phyloP scores from a whole-genome alignment of 2,329 filamentous ascomycete species.

The Exophiala dermatitidis region DNA sequence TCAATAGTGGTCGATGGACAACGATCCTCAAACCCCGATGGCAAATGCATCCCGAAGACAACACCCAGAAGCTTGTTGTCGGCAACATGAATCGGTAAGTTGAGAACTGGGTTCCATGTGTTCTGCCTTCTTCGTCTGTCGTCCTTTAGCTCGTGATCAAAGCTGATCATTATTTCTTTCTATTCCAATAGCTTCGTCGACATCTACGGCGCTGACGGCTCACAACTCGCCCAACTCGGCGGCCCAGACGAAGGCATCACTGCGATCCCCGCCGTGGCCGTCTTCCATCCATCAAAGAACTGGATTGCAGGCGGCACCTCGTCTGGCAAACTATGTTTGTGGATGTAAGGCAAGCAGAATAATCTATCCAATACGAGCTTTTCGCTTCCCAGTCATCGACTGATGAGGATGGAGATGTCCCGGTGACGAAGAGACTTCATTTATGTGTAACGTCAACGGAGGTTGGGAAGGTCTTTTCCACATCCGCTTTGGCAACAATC shows the following conservation, averaged over 20 bases:
- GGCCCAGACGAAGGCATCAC: slow-evolving; percentile 71
- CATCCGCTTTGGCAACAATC: too few relatives aligned
- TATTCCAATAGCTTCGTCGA: slow-evolving; percentile 64
- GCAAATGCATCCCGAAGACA: slow-evolving; percentile 71
- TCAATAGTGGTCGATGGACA: slow-evolving; percentile 24
- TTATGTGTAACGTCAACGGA: too few relatives aligned
- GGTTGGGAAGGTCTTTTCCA: too few relatives aligned
- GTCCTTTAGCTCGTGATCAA: neutral
- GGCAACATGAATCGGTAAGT: slow-evolving; percentile 81
- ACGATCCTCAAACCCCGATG: slow-evolving; percentile 70
- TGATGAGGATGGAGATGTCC: too few relatives aligned
- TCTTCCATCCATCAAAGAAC: slow-evolving; percentile 78
- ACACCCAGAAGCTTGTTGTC: slow-evolving; percentile 80
- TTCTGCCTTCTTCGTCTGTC: neutral
- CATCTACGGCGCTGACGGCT: slow-evolving; percentile 71
- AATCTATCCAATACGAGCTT: neutral
- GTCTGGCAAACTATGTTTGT: slow-evolving; percentile 86
- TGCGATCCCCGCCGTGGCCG: slow-evolving; percentile 84
- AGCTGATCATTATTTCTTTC: neutral
- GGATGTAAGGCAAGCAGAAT: slow-evolving; percentile 52
- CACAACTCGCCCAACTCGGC: slow-evolving; percentile 81
- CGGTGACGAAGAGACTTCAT: too few relatives aligned
- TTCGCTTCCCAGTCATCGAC: neutral
- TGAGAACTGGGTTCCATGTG: neutral
- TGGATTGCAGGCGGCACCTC: slow-evolving; percentile 92